Evolutionary conservation across 31 red algal genomes (phyloP).

Genomic region (Porphyra umbilicalis): DNA sequence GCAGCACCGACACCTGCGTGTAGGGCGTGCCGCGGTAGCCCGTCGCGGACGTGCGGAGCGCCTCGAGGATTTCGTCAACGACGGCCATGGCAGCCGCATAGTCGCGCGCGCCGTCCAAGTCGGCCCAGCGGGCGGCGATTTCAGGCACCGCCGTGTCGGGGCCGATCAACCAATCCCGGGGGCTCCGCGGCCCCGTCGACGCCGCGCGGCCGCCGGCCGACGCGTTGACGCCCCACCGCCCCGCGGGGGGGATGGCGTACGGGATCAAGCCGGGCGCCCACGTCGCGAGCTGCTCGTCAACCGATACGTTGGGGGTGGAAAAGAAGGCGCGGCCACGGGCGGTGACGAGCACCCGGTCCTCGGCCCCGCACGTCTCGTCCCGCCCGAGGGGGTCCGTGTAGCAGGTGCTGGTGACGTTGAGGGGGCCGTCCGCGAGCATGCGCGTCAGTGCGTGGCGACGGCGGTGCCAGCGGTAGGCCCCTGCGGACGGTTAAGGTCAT

Average conservation of each 20-base stretch:
- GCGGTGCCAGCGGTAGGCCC: neutral
- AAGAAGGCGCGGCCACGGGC: slow-evolving; percentile 12
- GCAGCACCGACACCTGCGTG: slow-evolving; percentile 14
- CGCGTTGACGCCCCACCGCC: slow-evolving; percentile 3
- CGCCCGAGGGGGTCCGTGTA: slow-evolving; percentile 25
- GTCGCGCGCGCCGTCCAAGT: slow-evolving; percentile 6
- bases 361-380: neutral
- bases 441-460: slow-evolving; percentile 11
- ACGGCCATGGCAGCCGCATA: slow-evolving; percentile 26
- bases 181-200: neutral
- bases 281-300: slow-evolving; percentile 1
- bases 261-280: neutral
- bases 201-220: neutral
- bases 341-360: neutral
- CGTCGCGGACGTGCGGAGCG: neutral
- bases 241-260: slow-evolving; percentile 17
- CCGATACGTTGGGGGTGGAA: neutral
- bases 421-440: slow-evolving; percentile 11
- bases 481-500: too few species aligned
- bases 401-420: slow-evolving; percentile 4
- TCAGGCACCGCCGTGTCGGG: slow-evolving; percentile 6
- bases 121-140: neutral
- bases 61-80: slow-evolving; percentile 26
- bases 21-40: slow-evolving; percentile 23
- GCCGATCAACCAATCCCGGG: slow-evolving; percentile 16